phyloP scores from a whole-genome alignment of 2,329 filamentous ascomycete species.

The Zalaria sp. region DNA sequence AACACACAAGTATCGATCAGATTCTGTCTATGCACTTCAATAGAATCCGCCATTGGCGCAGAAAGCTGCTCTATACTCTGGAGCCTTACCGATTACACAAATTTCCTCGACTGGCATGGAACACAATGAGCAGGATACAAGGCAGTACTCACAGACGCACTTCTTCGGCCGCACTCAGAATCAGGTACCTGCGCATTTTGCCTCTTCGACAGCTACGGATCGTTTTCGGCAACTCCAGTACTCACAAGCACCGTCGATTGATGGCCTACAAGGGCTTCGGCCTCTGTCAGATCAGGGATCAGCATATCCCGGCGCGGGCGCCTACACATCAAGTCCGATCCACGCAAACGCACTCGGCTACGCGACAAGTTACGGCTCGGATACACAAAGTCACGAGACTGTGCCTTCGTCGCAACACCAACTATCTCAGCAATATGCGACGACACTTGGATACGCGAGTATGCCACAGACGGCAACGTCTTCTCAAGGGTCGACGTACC shows the following conservation, averaged over 20 bases:
- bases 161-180: conserved; percentile 39
- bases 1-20: no score
- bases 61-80: background rate
- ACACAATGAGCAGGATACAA: conserved; percentile 56
- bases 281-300: conserved; percentile 39
- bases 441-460: no score
- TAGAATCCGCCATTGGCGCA: background rate
- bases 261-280: conserved; percentile 7
- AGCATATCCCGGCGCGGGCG: background rate
- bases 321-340: background rate
- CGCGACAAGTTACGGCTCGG: background rate
- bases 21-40: background rate
- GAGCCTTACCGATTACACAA: background rate
- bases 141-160: conserved; percentile 59
- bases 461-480: background rate
- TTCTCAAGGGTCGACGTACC: background rate
- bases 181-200: background rate
- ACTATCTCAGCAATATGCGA: no score
- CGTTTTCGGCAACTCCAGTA: background rate
- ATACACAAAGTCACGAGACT: no score
- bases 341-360: background rate
- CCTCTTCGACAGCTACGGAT: background rate
- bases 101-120: conserved; percentile 49
- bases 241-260: background rate
- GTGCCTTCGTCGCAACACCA: no score